Evolutionary conservation across 208 protist species (phyloP).

Genomic region (Herpetomonas tarakana): DNA sequence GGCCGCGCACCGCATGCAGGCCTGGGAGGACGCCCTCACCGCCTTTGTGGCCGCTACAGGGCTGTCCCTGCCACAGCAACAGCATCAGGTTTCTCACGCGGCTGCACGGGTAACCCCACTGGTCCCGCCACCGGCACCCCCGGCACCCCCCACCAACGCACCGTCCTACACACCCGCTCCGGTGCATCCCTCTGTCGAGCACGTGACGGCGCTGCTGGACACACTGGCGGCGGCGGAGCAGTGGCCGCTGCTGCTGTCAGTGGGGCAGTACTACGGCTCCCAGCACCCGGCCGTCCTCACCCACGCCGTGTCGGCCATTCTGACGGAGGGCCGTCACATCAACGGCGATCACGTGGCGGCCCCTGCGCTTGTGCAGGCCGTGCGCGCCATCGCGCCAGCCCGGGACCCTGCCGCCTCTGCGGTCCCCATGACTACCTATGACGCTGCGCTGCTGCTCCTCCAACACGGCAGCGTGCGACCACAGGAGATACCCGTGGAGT

Average conservation of each 20-base stretch:
- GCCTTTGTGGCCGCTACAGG: slow-evolving; percentile 47
- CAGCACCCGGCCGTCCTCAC: slow-evolving; percentile 30
- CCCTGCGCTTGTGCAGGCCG: neutral
- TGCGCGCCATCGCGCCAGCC: neutral
- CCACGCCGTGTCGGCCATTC: slow-evolving; percentile 28
- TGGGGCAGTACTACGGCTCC: slow-evolving; percentile 41
- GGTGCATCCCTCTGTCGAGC: slow-evolving; percentile 9
- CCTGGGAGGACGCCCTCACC: slow-evolving; percentile 69
- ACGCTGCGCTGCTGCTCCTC: slow-evolving; percentile 14
- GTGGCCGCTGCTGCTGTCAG: slow-evolving; percentile 42
- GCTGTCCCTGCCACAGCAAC: slow-evolving; percentile 5
- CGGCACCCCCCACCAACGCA: neutral
- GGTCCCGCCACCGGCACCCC: neutral
- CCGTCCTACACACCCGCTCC: slow-evolving; percentile 2
- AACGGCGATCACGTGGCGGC: neutral
- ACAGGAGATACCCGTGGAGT: slow-evolving; percentile 58
- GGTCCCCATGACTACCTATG: slow-evolving; percentile 41
- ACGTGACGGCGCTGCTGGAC: slow-evolving; percentile 53
- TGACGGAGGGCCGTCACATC: slow-evolving; percentile 6
- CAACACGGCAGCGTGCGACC: slow-evolving; percentile 13
- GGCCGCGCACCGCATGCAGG: slow-evolving; percentile 40
- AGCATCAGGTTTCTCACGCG: slow-evolving; percentile 1
- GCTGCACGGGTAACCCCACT: neutral
- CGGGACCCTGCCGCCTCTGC: slow-evolving; percentile 18
- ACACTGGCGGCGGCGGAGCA: slow-evolving; percentile 43